Conservation (phyloP, 768 basidiomycete species). For the Suillus brevipes region DNA sequence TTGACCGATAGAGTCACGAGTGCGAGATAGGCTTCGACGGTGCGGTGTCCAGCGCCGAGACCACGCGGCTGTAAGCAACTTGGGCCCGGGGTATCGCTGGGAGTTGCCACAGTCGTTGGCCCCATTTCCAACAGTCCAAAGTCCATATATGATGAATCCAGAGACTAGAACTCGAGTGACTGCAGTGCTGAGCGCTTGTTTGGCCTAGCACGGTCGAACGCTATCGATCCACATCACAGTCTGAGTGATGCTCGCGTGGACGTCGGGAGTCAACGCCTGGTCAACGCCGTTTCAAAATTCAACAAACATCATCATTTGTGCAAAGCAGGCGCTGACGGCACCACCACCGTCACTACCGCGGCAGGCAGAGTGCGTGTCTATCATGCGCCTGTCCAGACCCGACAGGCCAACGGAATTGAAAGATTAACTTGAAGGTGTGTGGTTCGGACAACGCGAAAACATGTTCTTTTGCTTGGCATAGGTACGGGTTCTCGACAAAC, state of each 20-base stretch:
- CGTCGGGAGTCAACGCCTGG: no score
- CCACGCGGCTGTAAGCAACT: background rate
- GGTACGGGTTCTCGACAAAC: conserved; percentile 10
- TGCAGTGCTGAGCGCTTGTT: background rate
- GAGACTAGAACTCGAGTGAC: background rate
- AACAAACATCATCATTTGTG: no score
- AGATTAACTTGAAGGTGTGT: background rate
- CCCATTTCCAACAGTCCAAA: background rate
- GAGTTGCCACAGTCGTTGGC: background rate
- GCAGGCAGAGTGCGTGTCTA: background rate
- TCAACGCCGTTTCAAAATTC: background rate
- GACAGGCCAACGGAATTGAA: background rate
- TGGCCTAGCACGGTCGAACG: background rate
- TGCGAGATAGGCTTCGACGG: background rate
- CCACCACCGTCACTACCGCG: background rate
- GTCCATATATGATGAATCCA: background rate
- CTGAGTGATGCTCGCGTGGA: no score
- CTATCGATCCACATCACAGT: background rate
- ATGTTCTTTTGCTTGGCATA: conserved; percentile 16
- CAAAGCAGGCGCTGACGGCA: no score
- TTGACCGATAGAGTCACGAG: conserved; percentile 1
- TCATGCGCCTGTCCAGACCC: background rate
- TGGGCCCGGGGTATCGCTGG: background rate
- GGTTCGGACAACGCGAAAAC: background rate
- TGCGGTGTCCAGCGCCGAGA: background rate